Base-by-base conservation (phyloP, 306 rosid species). In the Canavalia ensiformis region DNA sequence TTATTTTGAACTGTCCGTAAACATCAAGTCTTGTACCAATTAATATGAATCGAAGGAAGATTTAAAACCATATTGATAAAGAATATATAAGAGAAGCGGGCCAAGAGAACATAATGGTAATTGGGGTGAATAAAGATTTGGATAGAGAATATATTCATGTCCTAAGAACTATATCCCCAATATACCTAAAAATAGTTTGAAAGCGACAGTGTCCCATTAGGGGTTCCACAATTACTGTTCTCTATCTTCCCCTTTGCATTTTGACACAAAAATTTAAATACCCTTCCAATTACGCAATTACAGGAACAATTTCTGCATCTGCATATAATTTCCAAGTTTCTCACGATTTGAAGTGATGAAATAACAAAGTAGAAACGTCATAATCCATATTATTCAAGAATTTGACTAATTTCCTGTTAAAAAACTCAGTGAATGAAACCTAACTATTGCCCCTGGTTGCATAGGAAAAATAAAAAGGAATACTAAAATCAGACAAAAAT, bases 301-400 rank as follows among this genome's bases (percentile, higher is more conserved):
- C 80, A 42, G 34, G 25, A 69, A 55, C 46, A 52, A 65, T 44
- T 47, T 46, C 49, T 50, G 37, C 65, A 65, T 10, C 74, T 51
- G 18, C 30, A 30, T 30, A 30, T 12, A 30, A 75, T 47, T 46
- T 60, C 66, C 81, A 10, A 3, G 8, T 56, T 44, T 44, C 58
- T 34, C n/a, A 39, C 1, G 39, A 18, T 18, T 9, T 46, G 7
- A 46, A 46, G 51, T 25, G 45, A 76, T 60, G 25, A 29, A 58
- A 8, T 8, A 37, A 30, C 33, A 52, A 56, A 44, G 12, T 0
- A 55, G 54, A 29, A 67, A 34, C 7, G 56, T 45, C 9, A 29
- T 7, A 49, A 60, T 47, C 11, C 45, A 11, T 60, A 50, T 37
- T 47, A 50, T 44, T 42, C 59, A 72, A 13, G 8, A 62, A 50